phyloP scores from a whole-genome alignment of 2,329 filamentous ascomycete species.

The Pyricularia sp. region DNA sequence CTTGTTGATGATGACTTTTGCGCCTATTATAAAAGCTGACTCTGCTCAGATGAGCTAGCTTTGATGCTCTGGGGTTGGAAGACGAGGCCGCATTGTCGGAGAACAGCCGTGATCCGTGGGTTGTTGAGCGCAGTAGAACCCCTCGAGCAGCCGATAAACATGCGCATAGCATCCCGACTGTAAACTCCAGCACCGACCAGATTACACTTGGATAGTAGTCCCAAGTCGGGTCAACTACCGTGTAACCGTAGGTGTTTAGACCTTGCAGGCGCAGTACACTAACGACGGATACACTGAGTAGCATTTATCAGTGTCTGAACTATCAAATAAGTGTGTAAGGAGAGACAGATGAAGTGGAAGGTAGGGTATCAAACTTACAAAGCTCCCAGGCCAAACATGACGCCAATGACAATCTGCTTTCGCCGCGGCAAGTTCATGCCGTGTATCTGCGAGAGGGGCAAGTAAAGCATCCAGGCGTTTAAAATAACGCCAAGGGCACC shows the following conservation, averaged over 20 bases:
- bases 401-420: background rate
- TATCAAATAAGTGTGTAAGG: background rate
- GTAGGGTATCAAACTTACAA: background rate
- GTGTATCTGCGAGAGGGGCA: background rate
- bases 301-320: background rate
- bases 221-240: background rate
- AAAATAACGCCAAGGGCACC: constrained; percentile 40
- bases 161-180: background rate
- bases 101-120: background rate
- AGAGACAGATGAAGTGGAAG: too few relatives aligned
- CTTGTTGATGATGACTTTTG: background rate
- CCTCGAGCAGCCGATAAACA: background rate
- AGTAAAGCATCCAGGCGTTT: constrained; percentile 20
- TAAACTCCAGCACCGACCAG: background rate
- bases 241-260: background rate
- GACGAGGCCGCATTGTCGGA: background rate
- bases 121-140: background rate
- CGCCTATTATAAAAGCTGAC: background rate
- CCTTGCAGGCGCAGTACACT: background rate
- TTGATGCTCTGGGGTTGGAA: background rate
- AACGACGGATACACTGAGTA: background rate
- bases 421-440: background rate
- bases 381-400: constrained; percentile 1
- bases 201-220: background rate
- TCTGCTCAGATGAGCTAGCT: background rate